phyloP scores from a whole-genome alignment of 495 filamentous ascomycete species.

The Annulohypoxylon moriforme region DNA sequence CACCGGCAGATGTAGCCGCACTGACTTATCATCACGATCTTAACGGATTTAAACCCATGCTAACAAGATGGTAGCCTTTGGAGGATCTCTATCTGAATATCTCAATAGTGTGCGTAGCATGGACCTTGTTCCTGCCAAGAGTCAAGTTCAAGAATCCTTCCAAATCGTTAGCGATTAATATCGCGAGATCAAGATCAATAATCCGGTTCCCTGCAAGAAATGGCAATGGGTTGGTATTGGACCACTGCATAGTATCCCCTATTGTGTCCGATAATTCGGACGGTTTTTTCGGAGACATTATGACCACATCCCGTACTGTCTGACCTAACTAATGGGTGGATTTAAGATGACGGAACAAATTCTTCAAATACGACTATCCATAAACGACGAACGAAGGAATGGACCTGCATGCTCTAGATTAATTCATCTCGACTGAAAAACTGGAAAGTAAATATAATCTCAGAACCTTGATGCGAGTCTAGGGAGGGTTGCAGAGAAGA shows the following conservation, averaged over 20 bases:
- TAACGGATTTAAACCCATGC: conserved; percentile 6
- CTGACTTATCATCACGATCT: not conserved
- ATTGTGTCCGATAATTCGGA: conserved; percentile 5
- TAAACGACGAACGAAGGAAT: not conserved
- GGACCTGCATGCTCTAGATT: conserved; percentile 29
- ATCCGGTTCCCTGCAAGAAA: conserved; percentile 11
- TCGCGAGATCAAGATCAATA: conserved; percentile 37
- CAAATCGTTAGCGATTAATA: conserved; percentile 16
- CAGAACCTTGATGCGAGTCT: conserved; percentile 14
- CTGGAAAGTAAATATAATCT: conserved; percentile 8
- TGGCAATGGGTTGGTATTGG: conserved; percentile 22
- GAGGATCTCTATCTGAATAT: not conserved
- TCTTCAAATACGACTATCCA: conserved; percentile 12
- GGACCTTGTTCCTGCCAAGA: conserved; percentile 31
- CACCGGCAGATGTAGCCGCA: not conserved
- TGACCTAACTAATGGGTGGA: not conserved
- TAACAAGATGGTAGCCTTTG: conserved; percentile 2
- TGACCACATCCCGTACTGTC: conserved; percentile 9
- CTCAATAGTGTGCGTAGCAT: not conserved
- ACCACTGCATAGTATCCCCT: conserved; percentile 1
- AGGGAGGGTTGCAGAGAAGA: conserved; percentile 33
- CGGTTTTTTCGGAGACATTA: conserved; percentile 15
- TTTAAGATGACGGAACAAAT: not conserved
- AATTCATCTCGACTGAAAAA: conserved; percentile 10
- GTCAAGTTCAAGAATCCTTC: conserved; percentile 24